Evolutionary conservation across 805 yeast species (phyloP).

Genomic region (Priceomyces haplophilus): DNA sequence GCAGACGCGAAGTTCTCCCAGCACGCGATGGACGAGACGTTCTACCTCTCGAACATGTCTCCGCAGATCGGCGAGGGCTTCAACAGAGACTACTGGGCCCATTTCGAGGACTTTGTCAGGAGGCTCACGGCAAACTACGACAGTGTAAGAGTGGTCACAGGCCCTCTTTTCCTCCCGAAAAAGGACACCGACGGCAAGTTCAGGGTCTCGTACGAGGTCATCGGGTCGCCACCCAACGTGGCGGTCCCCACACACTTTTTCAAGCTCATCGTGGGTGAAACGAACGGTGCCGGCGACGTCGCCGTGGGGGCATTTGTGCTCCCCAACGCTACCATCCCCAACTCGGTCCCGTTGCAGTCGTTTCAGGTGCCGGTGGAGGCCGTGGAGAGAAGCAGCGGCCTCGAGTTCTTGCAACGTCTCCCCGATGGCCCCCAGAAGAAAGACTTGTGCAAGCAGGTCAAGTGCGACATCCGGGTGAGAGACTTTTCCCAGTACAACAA

Average conservation of each 20-base stretch:
- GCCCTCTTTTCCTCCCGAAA: conserved; percentile 87
- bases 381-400: conserved; percentile 80
- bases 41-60: conserved; percentile 81
- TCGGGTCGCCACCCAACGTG: conserved; percentile 93
- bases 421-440: conserved; percentile 50
- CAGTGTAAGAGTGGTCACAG: conserved; percentile 84
- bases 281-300: conserved; percentile 37
- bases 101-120: conserved; percentile 85
- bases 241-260: conserved; percentile 98
- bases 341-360: conserved; percentile 62
- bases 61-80: conserved; percentile 99
- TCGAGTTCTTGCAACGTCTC: conserved; percentile 70
- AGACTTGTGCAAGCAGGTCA: conserved; percentile 74
- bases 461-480: conserved; percentile 76
- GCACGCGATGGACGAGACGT: conserved; percentile 92
- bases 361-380: conserved; percentile 91
- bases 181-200: conserved; percentile 78
- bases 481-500: conserved; percentile 55
- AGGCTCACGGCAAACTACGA: conserved; percentile 68
- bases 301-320: conserved; percentile 91
- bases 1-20: conserved; percentile 94
- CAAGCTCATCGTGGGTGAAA: conserved; percentile 85
- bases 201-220: conserved; percentile 82
- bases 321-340: conserved; percentile 81
- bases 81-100: conserved; percentile 97